phyloP scores from a whole-genome alignment of 2,329 filamentous ascomycete species.

The Biscogniauxia mediterranea region DNA sequence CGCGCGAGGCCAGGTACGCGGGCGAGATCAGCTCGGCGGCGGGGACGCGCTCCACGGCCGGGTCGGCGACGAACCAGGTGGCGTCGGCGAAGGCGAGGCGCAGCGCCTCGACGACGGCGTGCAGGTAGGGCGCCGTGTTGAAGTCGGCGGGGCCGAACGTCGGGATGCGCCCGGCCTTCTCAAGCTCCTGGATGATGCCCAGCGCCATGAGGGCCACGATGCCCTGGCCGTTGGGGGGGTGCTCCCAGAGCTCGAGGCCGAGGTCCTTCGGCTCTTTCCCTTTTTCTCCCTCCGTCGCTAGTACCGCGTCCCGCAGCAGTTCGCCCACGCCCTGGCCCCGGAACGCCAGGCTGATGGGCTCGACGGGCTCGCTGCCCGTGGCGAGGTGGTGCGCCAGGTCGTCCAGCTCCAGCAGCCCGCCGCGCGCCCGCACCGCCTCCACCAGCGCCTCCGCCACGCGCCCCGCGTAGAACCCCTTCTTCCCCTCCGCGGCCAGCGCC shows the following conservation, averaged over 20 bases:
- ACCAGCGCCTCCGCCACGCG: slow-evolving; percentile 78
- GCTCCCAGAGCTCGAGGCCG: slow-evolving; percentile 87
- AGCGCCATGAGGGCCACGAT: slow-evolving; percentile 93
- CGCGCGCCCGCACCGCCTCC: slow-evolving; percentile 71
- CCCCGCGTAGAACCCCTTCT: slow-evolving; percentile 88
- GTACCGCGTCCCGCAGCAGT: slow-evolving; percentile 20
- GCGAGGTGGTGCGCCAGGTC: slow-evolving; percentile 76
- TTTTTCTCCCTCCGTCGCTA: slow-evolving; percentile 41
- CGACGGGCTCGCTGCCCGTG: slow-evolving; percentile 70
- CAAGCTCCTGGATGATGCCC: slow-evolving; percentile 85
- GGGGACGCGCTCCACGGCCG: slow-evolving; percentile 69
- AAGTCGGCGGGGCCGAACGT: slow-evolving; percentile 69
- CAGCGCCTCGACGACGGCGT: slow-evolving; percentile 83
- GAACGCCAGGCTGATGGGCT: slow-evolving; percentile 81
- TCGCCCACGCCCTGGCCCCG: slow-evolving; percentile 55
- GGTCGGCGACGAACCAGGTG: slow-evolving; percentile 87
- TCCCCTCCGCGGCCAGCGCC: slow-evolving; percentile 74
- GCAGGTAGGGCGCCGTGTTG: slow-evolving; percentile 78
- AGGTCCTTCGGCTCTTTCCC: slow-evolving; percentile 40
- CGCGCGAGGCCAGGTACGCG: slow-evolving; percentile 72
- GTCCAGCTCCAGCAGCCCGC: slow-evolving; percentile 74
- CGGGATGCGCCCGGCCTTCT: slow-evolving; percentile 71
- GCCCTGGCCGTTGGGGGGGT: slow-evolving; percentile 94
- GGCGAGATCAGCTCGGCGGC: slow-evolving; percentile 65
- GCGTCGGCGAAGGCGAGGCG: slow-evolving; percentile 89